A percentile compares a stretch with the other conserved stretches of the same genome.
Conservation (phyloP, 2,329 filamentous ascomycete species). For the Sarocladium kiliense region DNA sequence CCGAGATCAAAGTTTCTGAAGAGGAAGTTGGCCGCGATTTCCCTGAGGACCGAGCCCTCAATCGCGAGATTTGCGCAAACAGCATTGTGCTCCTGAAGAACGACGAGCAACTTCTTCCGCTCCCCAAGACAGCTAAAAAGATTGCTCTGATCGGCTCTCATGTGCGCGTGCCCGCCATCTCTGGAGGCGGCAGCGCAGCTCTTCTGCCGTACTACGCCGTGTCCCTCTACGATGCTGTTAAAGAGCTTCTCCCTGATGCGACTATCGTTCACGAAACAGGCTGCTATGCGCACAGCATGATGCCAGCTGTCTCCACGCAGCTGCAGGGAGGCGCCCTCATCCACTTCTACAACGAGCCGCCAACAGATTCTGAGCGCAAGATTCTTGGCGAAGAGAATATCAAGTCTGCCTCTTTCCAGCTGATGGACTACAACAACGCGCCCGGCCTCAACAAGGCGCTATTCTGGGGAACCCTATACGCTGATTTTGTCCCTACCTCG, state of each 20-base stretch:
- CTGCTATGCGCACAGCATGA: constrained; percentile 10
- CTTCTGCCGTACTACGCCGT: constrained; percentile 28
- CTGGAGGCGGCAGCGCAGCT: constrained; percentile 28
- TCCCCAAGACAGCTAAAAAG: constrained; percentile 25
- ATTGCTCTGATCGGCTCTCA: constrained; percentile 34
- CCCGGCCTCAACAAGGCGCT: constrained; percentile 13
- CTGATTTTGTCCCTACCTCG: constrained; percentile 11
- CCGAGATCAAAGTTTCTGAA: constrained; percentile 17
- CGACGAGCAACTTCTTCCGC: constrained; percentile 44
- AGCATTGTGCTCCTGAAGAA: constrained; percentile 39
- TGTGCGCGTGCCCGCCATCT: constrained; percentile 24
- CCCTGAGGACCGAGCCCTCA: constrained; percentile 19
- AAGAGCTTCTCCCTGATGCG: constrained; percentile 17
- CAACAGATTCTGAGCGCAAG: background rate
- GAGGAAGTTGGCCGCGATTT: constrained; percentile 14
- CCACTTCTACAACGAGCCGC: constrained; percentile 17
- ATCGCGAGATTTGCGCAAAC: constrained; percentile 28
- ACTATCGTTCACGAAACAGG: constrained; percentile 16
- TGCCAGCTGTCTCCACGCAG: constrained; percentile 4
- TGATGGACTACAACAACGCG: constrained; percentile 17
- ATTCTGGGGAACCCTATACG: constrained; percentile 16
- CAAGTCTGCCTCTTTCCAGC: constrained; percentile 15
- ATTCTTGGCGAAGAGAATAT: constrained; percentile 14
- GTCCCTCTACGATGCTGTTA: constrained; percentile 25
- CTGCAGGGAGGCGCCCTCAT: constrained; percentile 15